These are phyloP conservation scores for Rhododendron mucronatum DNA, from an alignment of 148 eudicot species.

Conservation along the genomic window DNA sequence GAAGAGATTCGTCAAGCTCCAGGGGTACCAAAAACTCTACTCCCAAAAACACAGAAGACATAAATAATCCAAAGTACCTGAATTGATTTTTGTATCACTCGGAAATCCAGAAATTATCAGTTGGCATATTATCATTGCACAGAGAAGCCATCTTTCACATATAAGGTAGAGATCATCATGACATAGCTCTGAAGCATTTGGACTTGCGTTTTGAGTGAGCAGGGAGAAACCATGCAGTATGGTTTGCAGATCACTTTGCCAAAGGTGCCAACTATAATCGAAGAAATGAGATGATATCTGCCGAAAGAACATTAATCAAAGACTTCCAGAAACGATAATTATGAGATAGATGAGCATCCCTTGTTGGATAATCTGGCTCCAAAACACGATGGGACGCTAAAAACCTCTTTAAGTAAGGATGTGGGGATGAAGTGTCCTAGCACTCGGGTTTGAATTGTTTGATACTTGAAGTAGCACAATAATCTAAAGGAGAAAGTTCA, in stretches of 20 bases:
- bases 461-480: not conserved
- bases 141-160: slow-evolving; percentile 95
- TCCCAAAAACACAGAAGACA: not conserved
- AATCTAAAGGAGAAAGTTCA: not conserved
- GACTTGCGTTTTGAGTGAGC: slow-evolving; percentile 41
- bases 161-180: slow-evolving; percentile 72
- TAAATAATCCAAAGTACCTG: slow-evolving; percentile 42
- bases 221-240: slow-evolving; percentile 69
- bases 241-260: slow-evolving; percentile 84
- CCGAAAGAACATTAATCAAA: slow-evolving; percentile 27
- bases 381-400: not conserved
- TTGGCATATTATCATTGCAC: slow-evolving; percentile 84
- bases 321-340: not conserved
- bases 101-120: slow-evolving; percentile 70
- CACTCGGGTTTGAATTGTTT: not conserved
- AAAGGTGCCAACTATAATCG: slow-evolving; percentile 94
- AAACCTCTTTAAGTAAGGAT: not conserved
- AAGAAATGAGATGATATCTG: slow-evolving; percentile 98
- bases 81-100: slow-evolving; percentile 76
- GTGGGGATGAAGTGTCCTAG: not conserved
- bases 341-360: not conserved
- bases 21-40: not conserved
- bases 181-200: slow-evolving; percentile 37
- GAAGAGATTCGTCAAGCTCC: slow-evolving; percentile 16
- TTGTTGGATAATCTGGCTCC: not conserved